Conservation (phyloP, 805 yeast species). For the Wickerhamiella kurtzmanii region DNA sequence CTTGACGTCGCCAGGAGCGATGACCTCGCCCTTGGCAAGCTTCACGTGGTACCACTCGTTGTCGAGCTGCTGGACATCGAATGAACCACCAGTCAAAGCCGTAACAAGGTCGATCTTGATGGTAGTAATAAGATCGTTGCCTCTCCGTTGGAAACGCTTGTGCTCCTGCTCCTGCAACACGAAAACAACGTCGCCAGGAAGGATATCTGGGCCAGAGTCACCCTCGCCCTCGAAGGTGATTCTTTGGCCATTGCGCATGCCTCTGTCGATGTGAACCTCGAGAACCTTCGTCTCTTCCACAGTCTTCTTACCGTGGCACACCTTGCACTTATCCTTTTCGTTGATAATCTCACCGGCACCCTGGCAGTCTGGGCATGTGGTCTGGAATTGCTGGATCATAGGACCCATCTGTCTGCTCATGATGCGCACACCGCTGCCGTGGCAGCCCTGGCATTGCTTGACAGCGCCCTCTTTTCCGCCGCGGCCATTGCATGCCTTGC, state of each 20-base stretch:
- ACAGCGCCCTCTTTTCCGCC: conserved; percentile 93
- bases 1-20: conserved; percentile 69
- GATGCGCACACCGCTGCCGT: conserved; percentile 82
- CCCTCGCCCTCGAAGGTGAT: conserved; percentile 90
- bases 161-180: conserved; percentile 86
- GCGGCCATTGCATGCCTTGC: conserved; percentile 81
- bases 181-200: conserved; percentile 94
- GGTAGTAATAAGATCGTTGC: conserved; percentile 72
- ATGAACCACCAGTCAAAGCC: conserved; percentile 91
- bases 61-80: conserved; percentile 76
- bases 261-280: conserved; percentile 90
- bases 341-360: conserved; percentile 86
- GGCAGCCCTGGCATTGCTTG: conserved; percentile 73
- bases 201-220: conserved; percentile 87
- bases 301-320: conserved; percentile 82
- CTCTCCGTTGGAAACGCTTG: conserved; percentile 69
- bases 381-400: conserved; percentile 95
- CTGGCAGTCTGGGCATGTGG: conserved; percentile 80
- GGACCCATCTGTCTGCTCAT: conserved; percentile 98
- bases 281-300: conserved; percentile 77
- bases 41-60: conserved; percentile 81
- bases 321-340: conserved; percentile 75
- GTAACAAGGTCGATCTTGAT: conserved; percentile 85
- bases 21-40: conserved; percentile 84
- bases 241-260: conserved; percentile 91